phyloP scores from a whole-genome alignment of 164 flowering plant genomes.

The Kalanchoe fedtschenkoi region DNA sequence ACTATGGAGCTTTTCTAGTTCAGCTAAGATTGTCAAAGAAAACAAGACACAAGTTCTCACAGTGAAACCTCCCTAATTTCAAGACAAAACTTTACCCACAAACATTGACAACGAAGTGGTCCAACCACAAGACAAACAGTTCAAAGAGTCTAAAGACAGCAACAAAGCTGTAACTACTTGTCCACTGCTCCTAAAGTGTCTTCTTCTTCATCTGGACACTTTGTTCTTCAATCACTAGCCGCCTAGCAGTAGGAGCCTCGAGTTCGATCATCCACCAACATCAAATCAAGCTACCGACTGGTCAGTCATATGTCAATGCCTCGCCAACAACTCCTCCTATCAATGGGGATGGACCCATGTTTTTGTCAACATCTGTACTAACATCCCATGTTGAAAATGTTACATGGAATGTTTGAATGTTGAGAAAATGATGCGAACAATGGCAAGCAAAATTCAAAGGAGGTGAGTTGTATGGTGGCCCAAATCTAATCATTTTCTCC shows the following conservation, averaged over 20 bases:
- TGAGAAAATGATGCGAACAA: not conserved
- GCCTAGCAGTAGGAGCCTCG: no score
- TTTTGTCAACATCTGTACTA: not conserved
- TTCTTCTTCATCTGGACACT: not conserved
- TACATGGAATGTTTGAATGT: not conserved
- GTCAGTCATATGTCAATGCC: not conserved
- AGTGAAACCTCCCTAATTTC: no score
- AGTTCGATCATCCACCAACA: no score
- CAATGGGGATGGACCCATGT: not conserved
- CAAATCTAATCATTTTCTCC: not conserved
- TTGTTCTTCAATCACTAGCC: not conserved
- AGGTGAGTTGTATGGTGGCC: not conserved
- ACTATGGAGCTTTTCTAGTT: not conserved
- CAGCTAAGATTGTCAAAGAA: not conserved
- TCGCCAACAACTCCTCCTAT: not conserved
- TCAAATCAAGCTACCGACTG: not conserved
- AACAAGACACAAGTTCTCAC: not conserved
- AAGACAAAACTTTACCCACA: not conserved
- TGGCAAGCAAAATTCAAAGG: not conserved
- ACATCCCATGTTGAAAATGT: not conserved
- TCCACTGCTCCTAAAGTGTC: not conserved
- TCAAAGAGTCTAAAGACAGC: not conserved
- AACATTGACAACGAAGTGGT: constrained; percentile 3
- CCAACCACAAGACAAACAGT: not conserved
- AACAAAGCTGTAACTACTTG: not conserved